Conservation (phyloP, 2,329 filamentous ascomycete genomes). For the Trichoderma koningii region DNA sequence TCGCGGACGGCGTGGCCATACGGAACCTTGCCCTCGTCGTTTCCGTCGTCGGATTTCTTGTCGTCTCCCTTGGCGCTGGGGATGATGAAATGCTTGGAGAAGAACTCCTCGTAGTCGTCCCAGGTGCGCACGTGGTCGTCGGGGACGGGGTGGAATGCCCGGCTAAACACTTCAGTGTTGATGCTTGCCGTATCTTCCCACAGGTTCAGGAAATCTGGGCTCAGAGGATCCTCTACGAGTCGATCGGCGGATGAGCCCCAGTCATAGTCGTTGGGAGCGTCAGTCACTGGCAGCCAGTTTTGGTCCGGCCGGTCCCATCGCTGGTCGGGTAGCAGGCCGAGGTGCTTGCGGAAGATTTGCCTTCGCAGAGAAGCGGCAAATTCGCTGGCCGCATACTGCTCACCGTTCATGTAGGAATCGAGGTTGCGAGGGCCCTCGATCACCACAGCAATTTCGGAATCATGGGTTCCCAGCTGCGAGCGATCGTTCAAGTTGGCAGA, state of each 20-base stretch:
- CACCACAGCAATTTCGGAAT: conserved; percentile 87
- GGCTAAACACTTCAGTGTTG: conserved; percentile 80
- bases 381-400: conserved; percentile 68
- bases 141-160: conserved; percentile 79
- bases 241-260: conserved; percentile 68
- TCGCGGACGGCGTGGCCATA: conserved; percentile 87
- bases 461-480: conserved; percentile 80
- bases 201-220: conserved; percentile 65
- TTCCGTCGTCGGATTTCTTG: conserved; percentile 38
- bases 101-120: conserved; percentile 74
- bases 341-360: conserved; percentile 87
- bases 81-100: conserved; percentile 64
- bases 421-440: conserved; percentile 76
- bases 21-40: conserved; percentile 61
- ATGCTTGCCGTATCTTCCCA: conserved; percentile 73
- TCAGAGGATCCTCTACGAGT: conserved; percentile 74
- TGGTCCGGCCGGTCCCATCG: conserved; percentile 64
- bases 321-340: conserved; percentile 79
- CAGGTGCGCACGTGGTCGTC: conserved; percentile 68
- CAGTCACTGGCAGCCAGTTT: conserved; percentile 76
- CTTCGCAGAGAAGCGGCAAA: conserved; percentile 81
- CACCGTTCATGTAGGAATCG: conserved; percentile 71
- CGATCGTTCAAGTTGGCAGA: conserved; percentile 62
- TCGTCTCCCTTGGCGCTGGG: conserved; percentile 53
- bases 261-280: conserved; percentile 71